Evolutionary conservation across 768 basidiomycete species (phyloP), one percentile per base, ranked within the genome.

Genomic region (Auricularia sp.): DNA sequence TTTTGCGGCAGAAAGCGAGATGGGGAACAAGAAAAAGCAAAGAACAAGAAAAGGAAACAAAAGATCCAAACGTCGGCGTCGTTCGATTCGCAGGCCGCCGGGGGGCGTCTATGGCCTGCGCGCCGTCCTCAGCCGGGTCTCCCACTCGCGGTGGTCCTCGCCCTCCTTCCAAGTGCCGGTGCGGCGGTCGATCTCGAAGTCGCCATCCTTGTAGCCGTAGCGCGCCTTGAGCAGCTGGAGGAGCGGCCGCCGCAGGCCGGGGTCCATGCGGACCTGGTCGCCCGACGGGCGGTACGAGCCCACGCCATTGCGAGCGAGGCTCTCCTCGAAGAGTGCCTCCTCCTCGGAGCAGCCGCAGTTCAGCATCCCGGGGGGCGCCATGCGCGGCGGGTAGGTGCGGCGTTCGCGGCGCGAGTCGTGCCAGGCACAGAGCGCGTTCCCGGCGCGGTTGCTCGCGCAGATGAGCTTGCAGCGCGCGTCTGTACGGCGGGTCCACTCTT

Each of bases 361-460:
- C 64, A 93, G 84, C 68, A 81, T 81, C 10, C 89, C 87, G 0
- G 80, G 76, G 10, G 91, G 91, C 3, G 91, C 91, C 78, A 87
- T 87, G 58, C 91, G 84, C 10, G 91, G 90, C 3, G 91, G 88
- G 69, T 82, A 84, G 0, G 80, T 80, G 8, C 91, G 83, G 36
- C 91, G 86, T 75, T 93, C 91, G 35, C 91, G 84, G 58, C 91
- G 81, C 2, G 91, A 91, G 73, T 93, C 91, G 70, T 93, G 91
- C 91, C 91, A 93, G 3, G 91, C 87, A 72, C 91, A 93, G 42
- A 93, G 82, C 1, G 91, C 90, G 68, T 93, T 93, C 36, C 91
- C 91, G 0, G 91, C 91, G 61, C 91, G 84, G 74, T 93, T 93
- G 36, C 90, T 78, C 3, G 90, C 88, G 73, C 91, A 93, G 75